Evolutionary conservation across 768 basidiomycete species (phyloP), one percentile per base, ranked within the genome.

Genomic region (Rubroboletus satanas): DNA sequence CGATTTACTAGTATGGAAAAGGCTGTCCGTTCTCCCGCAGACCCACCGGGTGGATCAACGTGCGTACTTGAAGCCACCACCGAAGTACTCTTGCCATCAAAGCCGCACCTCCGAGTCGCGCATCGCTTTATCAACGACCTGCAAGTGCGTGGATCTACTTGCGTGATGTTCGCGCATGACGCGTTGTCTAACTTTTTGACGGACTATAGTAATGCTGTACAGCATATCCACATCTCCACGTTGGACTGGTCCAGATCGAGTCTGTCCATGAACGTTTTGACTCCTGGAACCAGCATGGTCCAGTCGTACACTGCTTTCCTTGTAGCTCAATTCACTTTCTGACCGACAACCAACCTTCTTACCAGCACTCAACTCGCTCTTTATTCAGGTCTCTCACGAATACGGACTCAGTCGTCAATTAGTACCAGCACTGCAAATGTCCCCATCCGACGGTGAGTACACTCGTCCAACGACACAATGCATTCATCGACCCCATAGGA

Each of bases 71-170:
- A 31, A 35, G 15, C 18, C 31, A 36, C 36, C 35, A 29, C 17
- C 35, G 29, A 17, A 45, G 18, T 45, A 31, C 26, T 31, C 52
- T 26, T 38, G 35, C 42, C 33, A 45, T 42, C 43, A 45, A 38
- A 31, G 21, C 37, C 12, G 17, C 39, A 15, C 12, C 14, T 23
- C n/a, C 33, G 31, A 39, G 31, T 29, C 48, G 33, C 26, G 5
- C 44, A 21, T 18, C 23, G 21, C 21, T 18, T 31, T 52, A 31
- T 43, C 45, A 36, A 59, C 29, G 7, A 42, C 45, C 29, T 35
- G 43, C 52, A 45, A 36, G 29, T 42, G 50, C 48, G 58, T 72
- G 66, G 52, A 11, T 71, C 65, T 11, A 63, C 49, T n/a, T 46
- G 32, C 12, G 32, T 42, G 49, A 52, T 54, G 41, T 37, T 54